Evolutionary conservation across 805 yeast genomes (phyloP), one percentile per base, ranked within the genome.

Genomic region (Yarrowia sp.): DNA sequence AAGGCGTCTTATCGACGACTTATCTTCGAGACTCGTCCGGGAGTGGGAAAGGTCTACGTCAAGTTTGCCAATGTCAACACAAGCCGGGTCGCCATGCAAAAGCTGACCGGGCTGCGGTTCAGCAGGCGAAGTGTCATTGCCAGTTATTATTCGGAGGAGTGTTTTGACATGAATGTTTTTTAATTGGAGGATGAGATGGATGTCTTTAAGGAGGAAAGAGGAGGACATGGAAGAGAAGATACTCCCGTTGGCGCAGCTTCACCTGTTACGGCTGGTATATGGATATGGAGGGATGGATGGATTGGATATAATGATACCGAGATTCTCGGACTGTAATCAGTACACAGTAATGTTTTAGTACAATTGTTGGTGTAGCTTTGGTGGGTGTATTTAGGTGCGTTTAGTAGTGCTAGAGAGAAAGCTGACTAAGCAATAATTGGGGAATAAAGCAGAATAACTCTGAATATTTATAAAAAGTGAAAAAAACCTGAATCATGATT

Each of bases 41-140:
- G 89, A 6, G 80, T 86, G 54, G 97, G 97, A 0, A 87, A 84
- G 67, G 80, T 91, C 0, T 91, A 80, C 73, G 83, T 89, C 22
- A 84, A 87, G 73, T 92, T 88, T 74, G 80, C 78, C 0, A 77
- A 78, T 12, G 74, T 78, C 1, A 82, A 81, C 1, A 75, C 76
- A 1, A 87, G 96, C 1, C 72, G 76, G 6, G 73, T 74, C 9
- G 96, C 95, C 0, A 77, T 84, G 74, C 66, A 74, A 10, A 81
- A 79, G 10, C 69, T 90, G 17, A 84, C 88, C 9, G 96, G 96
- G 1, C 76, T 86, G 61, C 75, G 75, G 62, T 92, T 86, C 71
- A 83, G 85, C 67, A 92, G 85, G 49, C 78, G 97, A 58, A 81
- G 88, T 0, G 84, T 92, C 0, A 67, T 92, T 17, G 85, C 89